Conservation (phyloP, 495 filamentous ascomycete genomes). For the Tricharina praecox region DNA sequence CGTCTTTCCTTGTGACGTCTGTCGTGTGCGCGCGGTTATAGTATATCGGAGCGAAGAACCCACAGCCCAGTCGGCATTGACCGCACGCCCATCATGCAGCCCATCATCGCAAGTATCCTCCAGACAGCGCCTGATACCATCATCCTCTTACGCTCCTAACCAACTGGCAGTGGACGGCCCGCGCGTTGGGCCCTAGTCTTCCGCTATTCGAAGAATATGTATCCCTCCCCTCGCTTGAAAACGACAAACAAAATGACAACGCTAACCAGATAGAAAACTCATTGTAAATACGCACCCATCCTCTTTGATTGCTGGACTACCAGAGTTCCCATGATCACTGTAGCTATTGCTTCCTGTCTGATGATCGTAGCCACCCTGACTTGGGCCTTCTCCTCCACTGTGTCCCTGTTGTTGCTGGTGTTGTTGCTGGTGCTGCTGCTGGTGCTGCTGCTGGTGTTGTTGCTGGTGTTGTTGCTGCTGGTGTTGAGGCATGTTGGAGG, state of each 20-base stretch:
- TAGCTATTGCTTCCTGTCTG: slow-evolving; percentile 22
- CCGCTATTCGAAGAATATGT: not conserved
- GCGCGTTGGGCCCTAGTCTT: slow-evolving; percentile 3
- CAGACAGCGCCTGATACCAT: slow-evolving; percentile 1
- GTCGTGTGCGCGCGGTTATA: too few relatives aligned
- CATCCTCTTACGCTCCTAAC: not conserved
- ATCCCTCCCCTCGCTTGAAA: slow-evolving; percentile 25
- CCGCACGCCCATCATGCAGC: not conserved
- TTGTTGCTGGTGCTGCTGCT: too few relatives aligned
- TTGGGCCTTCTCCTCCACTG: too few relatives aligned
- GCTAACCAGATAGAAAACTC: slow-evolving; percentile 19
- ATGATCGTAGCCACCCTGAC: slow-evolving; percentile 30
- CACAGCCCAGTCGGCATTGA: too few relatives aligned
- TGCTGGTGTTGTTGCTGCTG: too few relatives aligned
- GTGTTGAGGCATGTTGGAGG: slow-evolving; percentile 16
- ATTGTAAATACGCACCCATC: slow-evolving; percentile 74
- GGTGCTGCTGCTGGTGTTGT: too few relatives aligned
- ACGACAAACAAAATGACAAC: slow-evolving; percentile 15
- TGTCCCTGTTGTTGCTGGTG: too few relatives aligned
- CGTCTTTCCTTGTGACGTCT: too few relatives aligned
- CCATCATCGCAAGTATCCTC: not conserved
- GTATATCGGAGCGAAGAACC: slow-evolving; percentile 12
- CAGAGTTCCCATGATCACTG: slow-evolving; percentile 28
- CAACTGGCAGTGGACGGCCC: not conserved
- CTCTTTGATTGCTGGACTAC: slow-evolving; percentile 72